A percentile compares a stretch with the other conserved stretches of the same genome.
phyloP scores from a whole-genome alignment of 257 asterid genomes.

The Perilla frutescens region DNA sequence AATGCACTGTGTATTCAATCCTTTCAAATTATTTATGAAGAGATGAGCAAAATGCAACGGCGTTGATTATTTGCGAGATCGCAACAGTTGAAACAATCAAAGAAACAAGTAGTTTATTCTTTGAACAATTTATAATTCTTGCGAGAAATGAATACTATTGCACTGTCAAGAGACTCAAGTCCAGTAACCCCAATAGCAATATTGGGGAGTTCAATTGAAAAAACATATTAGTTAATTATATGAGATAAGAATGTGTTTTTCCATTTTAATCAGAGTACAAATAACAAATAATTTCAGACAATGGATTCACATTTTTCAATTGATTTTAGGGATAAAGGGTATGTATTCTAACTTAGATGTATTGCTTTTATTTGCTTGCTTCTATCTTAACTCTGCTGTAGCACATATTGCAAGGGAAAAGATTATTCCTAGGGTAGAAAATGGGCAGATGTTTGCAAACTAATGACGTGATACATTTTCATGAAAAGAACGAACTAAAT shows the following conservation, averaged over 20 bases:
- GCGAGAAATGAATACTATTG: background rate
- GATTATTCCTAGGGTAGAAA: background rate
- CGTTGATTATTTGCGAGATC: background rate
- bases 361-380: background rate
- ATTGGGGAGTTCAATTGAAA: background rate
- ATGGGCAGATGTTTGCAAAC: background rate
- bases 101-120: background rate
- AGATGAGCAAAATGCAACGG: constrained; percentile 20
- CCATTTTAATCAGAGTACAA: background rate
- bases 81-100: background rate
- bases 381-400: background rate
- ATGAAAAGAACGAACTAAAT: background rate
- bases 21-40: background rate
- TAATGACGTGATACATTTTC: background rate
- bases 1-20: constrained; percentile 1
- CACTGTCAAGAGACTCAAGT: background rate
- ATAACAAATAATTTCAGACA: background rate
- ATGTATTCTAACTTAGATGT: too few species aligned
- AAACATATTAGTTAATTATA: constrained; percentile 1
- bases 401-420: background rate
- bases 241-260: constrained; percentile 6
- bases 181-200: background rate
- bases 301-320: background rate
- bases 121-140: background rate
- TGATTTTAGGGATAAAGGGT: background rate